Base-by-base conservation (phyloP, 352 stramenopile genomes). In the Globisporangium nagaii region DNA sequence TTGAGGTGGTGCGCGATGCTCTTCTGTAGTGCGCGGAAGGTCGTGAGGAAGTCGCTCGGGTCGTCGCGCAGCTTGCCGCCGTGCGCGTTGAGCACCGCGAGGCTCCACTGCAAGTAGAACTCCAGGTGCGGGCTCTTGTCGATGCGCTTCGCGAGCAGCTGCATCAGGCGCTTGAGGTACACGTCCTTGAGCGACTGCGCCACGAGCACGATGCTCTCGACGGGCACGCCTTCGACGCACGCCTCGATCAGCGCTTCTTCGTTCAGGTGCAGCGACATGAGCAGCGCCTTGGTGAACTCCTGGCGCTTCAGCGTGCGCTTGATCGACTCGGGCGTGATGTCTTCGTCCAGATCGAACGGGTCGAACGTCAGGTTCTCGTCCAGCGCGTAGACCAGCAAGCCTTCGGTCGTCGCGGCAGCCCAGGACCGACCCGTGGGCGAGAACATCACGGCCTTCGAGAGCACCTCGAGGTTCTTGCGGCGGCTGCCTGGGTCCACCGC, bases 321-420 rank as follows among this genome's bases (percentile, higher is more conserved):
- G 44, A 99, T 96, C 27, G 74, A 81, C 39, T 96, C 84, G 5
- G 97, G 96, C 31, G 97, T 99, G 17, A 99, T 97, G 19, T 94
- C 93, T 66, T 99, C 95, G 50, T 98, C 97, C 45, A 99, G 66
- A 34, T 98, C 96, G 43, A 99, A 98, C 20, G 98, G 98, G 65
- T 99, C 96, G 71, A 99, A 99, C 45, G 96, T 92, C 60, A 98
- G 85, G 60, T 93, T 97, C 58, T 98, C 95, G 58, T 98, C 95
- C 11, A 98, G 68, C 17, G 83, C 92, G 66, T 98, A 99, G 36
- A 99, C 94, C 59, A 99, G 80, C 42, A 99, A 64, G 0, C 97
- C 98, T 82, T 99, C 95, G 2, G 88, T 98, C 4, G 97, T 99
- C 11, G 97, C 96, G 9, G 92, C 91, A 13, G 93, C 96, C 95